Conservation (phyloP, 768 basidiomycete genomes). For the Macrocybe gigantea region DNA sequence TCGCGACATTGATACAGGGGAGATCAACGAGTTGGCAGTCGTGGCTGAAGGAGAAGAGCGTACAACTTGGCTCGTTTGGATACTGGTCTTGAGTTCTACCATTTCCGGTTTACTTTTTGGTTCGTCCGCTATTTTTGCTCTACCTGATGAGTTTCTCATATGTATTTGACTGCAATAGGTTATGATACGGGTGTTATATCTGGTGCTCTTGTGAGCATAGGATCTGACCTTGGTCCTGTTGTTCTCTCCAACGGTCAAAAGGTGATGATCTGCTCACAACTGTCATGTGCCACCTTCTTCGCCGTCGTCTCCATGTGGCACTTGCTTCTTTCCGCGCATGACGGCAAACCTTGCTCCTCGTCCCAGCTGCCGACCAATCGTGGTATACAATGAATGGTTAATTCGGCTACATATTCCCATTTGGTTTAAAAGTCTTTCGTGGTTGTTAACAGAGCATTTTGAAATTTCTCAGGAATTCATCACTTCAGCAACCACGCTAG, state of each 20-base stretch:
- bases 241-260: constrained; percentile 58
- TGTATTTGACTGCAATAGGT: constrained; percentile 29
- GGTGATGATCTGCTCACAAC: constrained; percentile 23
- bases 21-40: constrained; percentile 54
- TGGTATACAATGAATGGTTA: neutral
- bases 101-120: constrained; percentile 76
- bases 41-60: constrained; percentile 61
- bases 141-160: neutral
- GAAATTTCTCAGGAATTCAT: constrained; percentile 57
- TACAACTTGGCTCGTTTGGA: constrained; percentile 72
- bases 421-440: no score
- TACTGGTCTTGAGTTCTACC: constrained; percentile 68
- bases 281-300: neutral
- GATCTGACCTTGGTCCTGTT: constrained; percentile 54
- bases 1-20: constrained; percentile 33
- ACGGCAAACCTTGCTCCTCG: neutral
- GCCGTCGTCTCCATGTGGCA: neutral
- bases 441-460: no score
- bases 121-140: constrained; percentile 21
- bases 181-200: constrained; percentile 82
- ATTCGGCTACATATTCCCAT: no score
- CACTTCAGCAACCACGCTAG: constrained; percentile 73
- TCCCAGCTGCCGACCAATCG: neutral
- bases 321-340: neutral
- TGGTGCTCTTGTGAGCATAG: constrained; percentile 73